Evolutionary conservation across 345 rosid genomes (phyloP).

Genomic region (Heritiera fomes): DNA sequence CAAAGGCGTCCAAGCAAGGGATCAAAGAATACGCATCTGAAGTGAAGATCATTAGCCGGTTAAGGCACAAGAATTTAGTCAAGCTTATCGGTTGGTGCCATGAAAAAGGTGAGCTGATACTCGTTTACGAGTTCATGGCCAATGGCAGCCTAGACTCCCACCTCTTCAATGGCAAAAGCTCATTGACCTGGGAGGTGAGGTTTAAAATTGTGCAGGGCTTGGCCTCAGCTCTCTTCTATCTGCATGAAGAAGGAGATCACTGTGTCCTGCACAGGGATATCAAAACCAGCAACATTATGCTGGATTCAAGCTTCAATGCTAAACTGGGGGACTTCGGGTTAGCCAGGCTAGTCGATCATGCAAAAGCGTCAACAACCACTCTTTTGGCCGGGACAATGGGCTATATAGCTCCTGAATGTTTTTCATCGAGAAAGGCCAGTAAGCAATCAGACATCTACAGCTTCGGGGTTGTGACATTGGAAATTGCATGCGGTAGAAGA

Average conservation of each 20-base stretch:
- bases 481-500: slow-evolving; percentile 32
- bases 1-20: slow-evolving; percentile 21
- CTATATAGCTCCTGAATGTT: slow-evolving; percentile 28
- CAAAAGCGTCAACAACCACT: slow-evolving; percentile 8
- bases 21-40: slow-evolving; percentile 29
- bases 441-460: slow-evolving; percentile 27
- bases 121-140: slow-evolving; percentile 51
- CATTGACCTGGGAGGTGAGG: slow-evolving; percentile 30
- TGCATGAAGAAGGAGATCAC: slow-evolving; percentile 33
- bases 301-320: slow-evolving; percentile 35
- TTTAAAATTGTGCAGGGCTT: slow-evolving; percentile 29
- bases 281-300: slow-evolving; percentile 34
- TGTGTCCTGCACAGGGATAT: slow-evolving; percentile 35
- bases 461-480: slow-evolving; percentile 24
- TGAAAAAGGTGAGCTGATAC: slow-evolving; percentile 42
- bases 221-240: slow-evolving; percentile 28
- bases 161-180: slow-evolving; percentile 12
- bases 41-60: slow-evolving; percentile 22
- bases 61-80: slow-evolving; percentile 50
- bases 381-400: slow-evolving; percentile 24
- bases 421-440: slow-evolving; percentile 5
- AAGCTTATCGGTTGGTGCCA: slow-evolving; percentile 52
- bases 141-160: slow-evolving; percentile 43
- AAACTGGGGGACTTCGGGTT: slow-evolving; percentile 45
- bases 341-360: slow-evolving; percentile 31